phyloP scores from a whole-genome alignment of 2,329 filamentous ascomycete species.

The Fusarium sp. region DNA sequence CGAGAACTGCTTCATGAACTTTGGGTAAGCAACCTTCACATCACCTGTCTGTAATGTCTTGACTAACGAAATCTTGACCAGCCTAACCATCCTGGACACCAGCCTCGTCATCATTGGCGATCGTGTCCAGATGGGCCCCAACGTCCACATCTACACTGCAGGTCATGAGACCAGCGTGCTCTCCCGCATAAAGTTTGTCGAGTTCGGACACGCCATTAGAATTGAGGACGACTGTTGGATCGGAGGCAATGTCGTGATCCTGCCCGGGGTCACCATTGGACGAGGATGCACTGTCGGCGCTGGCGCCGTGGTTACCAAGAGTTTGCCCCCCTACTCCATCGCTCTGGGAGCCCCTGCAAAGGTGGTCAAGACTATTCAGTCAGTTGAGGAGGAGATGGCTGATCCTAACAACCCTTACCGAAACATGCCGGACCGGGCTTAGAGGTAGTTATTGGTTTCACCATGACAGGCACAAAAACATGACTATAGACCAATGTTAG shows the following conservation, averaged over 20 bases:
- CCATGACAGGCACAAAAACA: neutral
- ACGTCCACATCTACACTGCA: slow-evolving; percentile 77
- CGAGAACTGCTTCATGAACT: slow-evolving; percentile 72
- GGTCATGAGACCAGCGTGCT: slow-evolving; percentile 76
- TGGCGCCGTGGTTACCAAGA: slow-evolving; percentile 63
- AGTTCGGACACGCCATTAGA: slow-evolving; percentile 59
- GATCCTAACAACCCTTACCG: slow-evolving; percentile 43
- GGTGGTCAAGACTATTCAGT: slow-evolving; percentile 61
- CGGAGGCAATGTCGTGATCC: slow-evolving; percentile 61
- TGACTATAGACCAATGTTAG: neutral
- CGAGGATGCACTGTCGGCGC: slow-evolving; percentile 64
- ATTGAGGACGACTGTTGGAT: slow-evolving; percentile 70
- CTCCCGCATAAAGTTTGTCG: slow-evolving; percentile 59
- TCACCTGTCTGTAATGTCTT: accelerated
- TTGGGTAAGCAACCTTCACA: slow-evolving; percentile 44
- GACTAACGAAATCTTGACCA: slow-evolving; percentile 20
- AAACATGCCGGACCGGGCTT: slow-evolving; percentile 45
- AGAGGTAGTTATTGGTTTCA: neutral
- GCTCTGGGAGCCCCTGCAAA: slow-evolving; percentile 62
- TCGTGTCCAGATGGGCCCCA: slow-evolving; percentile 78
- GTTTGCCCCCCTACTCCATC: slow-evolving; percentile 61
- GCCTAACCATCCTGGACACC: slow-evolving; percentile 77
- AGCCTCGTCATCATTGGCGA: slow-evolving; percentile 77
- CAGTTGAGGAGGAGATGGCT: slow-evolving; percentile 48
- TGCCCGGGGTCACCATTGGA: slow-evolving; percentile 66